Base-by-base conservation (phyloP, 2,329 filamentous ascomycete genomes). In the Gyromitra esculenta region DNA sequence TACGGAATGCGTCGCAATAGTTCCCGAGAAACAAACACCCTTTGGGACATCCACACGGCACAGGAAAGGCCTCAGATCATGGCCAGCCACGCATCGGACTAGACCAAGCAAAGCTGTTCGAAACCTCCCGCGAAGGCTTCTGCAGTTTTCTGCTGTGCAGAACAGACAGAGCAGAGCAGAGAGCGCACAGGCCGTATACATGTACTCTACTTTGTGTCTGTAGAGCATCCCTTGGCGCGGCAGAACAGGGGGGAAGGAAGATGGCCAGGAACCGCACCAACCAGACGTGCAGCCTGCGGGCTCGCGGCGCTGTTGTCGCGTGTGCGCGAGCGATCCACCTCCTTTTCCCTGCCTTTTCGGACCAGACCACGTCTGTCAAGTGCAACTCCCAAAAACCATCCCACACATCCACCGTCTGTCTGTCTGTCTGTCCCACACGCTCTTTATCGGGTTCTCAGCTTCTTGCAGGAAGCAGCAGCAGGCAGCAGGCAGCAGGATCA, bases 191-290 rank as follows among this genome's bases (percentile, higher is more conserved):
- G 43, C 64, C 57, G 54, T 21, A 50, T 31, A 31, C 25, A 31
- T 31, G 25, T 31, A 31, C 25, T 31, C 1, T 31, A 31, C 25
- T 31, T 31, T 31, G 25, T 31, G 25, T 31, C 25, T 31, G 25
- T 4, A 4, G 18, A 21, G 18, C 56, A 18, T 60, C 45, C 57
- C 13, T 62, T 60, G 45, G 21, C 48, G 48, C 64, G 64, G 45
- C 52, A 52, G 54, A 39, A 15, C 63, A 73, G 54, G 62, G 54
- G 43, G 62, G 45, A 11, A 60, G 62, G 45, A 11, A 60, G 64
- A 67, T 69, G 64, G 57, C 13, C 57, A 69, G 72, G 72, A 75
- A 75, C 72, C 57, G 48, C 45, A 70, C 72, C 72, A 75, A 70
- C 65, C 48, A 75, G 72, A 69, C 11, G 64, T n/a, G 56, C 37